Evolutionary conservation across 345 rosid genomes (phyloP).

Genomic region (Eucalyptus victrix): DNA sequence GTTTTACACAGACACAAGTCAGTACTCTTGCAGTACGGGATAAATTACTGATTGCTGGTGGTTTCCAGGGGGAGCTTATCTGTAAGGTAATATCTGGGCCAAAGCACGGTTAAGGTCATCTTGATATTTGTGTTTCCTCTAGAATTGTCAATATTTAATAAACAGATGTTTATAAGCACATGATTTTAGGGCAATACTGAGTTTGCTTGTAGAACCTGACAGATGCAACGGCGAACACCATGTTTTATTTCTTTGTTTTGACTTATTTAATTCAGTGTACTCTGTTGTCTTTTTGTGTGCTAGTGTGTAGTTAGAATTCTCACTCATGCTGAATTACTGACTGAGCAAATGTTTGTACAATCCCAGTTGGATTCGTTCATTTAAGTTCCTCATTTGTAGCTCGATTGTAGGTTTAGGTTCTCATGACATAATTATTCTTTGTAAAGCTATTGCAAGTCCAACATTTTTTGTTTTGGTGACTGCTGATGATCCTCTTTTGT

Average conservation of each 20-base stretch:
- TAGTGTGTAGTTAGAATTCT: neutral
- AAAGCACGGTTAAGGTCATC: neutral
- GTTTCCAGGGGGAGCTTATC: conserved; percentile 54
- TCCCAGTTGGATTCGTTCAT: neutral
- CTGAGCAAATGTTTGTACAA: neutral
- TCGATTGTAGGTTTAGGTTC: neutral
- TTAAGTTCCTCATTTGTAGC: neutral
- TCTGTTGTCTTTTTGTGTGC: neutral
- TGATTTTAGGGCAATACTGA: neutral
- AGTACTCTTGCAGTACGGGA: conserved; percentile 46
- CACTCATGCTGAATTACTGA: neutral
- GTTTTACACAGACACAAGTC: conserved; percentile 46
- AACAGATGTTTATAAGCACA: neutral
- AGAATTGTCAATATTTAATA: neutral
- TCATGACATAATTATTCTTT: neutral
- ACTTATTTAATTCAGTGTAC: neutral
- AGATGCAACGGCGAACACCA: neutral
- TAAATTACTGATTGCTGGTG: conserved; percentile 49
- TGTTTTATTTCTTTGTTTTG: neutral
- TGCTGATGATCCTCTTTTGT: neutral
- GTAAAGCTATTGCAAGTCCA: neutral
- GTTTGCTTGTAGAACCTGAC: neutral
- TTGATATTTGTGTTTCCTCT: neutral
- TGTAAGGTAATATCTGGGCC: conserved; percentile 20
- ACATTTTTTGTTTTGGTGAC: neutral